Evolutionary conservation across 1,284 basidiomycete species (phyloP), one percentile per base, ranked within the genome.

Genomic region (Ustilago nuda): DNA sequence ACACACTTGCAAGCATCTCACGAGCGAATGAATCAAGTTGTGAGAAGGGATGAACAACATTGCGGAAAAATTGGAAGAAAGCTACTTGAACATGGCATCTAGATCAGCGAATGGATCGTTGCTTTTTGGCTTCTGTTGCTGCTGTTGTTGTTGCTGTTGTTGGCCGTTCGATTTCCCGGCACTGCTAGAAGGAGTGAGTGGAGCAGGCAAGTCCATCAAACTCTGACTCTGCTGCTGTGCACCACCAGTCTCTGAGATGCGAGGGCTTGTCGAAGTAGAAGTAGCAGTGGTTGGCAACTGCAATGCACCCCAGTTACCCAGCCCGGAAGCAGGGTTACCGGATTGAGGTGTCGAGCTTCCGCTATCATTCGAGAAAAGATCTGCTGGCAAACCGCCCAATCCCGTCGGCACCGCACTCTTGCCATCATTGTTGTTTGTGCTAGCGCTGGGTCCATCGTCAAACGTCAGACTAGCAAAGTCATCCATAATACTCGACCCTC

Each of bases 391-490:
- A 13, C 69, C 72, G 8, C 63, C 73, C 23, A 66, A 50, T 12
- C 62, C 69, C 9, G 58, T 60, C 11, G 51, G 23, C 15, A 45
- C 13, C 36, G 63, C 8, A 17, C 56, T 8, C 19, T 59, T 12
- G 3, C 61, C 33, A 4, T 27, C 12, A 37, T 33, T 13, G 51
- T 9, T 17, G 41, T 39, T 11, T 55, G 27, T 35, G 50, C 8
- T 37, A 36, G 43, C 32, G 3, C 66, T 8, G 13, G 74, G 43
- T 3, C 69, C 56, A 63, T 74, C 57, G 63, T 73, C 76, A 56
- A 82, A 83, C 2, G 81, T 78, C 15, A 84, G 58, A 35, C 79
- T 74, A 30, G 82, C 82, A 62, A 85, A 81, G 48, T 84, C 83
- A 56, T 84, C 84, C 64, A 84, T 66, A 27, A 79, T 51, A 56